Evolutionary conservation across 192 early-diverging fungal genomes (phyloP).

Genomic region (Podila clonocystis): DNA sequence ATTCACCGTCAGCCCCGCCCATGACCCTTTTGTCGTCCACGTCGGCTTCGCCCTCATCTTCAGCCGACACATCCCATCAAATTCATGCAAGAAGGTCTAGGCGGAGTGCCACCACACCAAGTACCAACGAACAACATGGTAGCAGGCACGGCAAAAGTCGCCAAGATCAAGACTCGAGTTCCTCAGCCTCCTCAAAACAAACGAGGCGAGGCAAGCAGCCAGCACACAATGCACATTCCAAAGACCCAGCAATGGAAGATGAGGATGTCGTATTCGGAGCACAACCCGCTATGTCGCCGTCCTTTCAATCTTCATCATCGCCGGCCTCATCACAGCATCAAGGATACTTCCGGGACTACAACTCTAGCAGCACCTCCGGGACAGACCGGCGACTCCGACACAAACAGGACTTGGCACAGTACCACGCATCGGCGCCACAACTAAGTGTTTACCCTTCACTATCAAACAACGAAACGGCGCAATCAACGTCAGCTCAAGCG

Average conservation of each 20-base stretch:
- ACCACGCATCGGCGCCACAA: neutral
- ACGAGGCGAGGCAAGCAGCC: slow-evolving; percentile 14
- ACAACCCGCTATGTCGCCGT: slow-evolving; percentile 22
- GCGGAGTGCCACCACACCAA: too few relatives aligned
- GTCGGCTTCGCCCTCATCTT: neutral
- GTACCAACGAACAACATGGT: too few relatives aligned
- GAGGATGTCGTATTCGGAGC: slow-evolving; percentile 1
- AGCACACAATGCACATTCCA: neutral
- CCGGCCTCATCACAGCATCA: neutral
- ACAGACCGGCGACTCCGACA: too few relatives aligned
- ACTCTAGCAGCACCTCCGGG: too few relatives aligned
- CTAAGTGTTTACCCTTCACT: neutral
- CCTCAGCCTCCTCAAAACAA: too few relatives aligned
- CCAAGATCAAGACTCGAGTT: too few relatives aligned
- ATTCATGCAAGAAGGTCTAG: too few relatives aligned
- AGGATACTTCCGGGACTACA: neutral
- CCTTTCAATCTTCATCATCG: slow-evolving; percentile 9
- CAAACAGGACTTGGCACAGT: neutral
- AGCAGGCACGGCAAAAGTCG: too few relatives aligned
- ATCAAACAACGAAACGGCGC: neutral
- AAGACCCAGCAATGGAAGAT: neutral
- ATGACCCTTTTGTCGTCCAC: slow-evolving; percentile 17
- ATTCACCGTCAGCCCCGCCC: slow-evolving; percentile 32
- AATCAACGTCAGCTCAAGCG: neutral
- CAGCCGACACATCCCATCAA: neutral